These are phyloP conservation scores for Coprinopsis sp. DNA, from an alignment of 768 basidiomycete species.

Conservation along the genomic window DNA sequence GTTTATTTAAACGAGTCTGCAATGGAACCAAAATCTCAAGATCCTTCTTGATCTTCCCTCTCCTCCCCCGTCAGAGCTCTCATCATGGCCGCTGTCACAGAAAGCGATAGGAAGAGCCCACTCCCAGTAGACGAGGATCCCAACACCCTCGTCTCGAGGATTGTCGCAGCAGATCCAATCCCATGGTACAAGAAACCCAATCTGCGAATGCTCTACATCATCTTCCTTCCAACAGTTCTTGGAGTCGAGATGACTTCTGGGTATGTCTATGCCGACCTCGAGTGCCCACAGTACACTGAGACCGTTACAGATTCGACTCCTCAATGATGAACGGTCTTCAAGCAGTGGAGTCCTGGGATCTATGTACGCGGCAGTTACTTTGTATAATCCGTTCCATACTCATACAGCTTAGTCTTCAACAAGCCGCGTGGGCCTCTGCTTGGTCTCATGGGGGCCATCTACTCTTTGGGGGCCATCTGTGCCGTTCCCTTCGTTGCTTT, in stretches of 20 bases:
- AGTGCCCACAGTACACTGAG: neutral
- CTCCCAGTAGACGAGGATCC: neutral
- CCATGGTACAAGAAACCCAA: slow-evolving; percentile 65
- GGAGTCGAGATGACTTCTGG: slow-evolving; percentile 62
- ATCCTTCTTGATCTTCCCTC: neutral
- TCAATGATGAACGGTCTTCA: slow-evolving; percentile 64
- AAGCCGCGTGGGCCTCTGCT: slow-evolving; percentile 49
- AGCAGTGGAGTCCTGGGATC: slow-evolving; percentile 52
- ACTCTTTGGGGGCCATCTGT: slow-evolving; percentile 54
- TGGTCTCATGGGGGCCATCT: slow-evolving; percentile 55
- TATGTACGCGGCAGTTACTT: slow-evolving; percentile 32
- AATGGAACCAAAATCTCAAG: neutral
- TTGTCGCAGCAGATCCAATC: slow-evolving; percentile 45
- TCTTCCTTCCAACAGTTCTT: slow-evolving; percentile 56
- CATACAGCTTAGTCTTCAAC: slow-evolving; percentile 39
- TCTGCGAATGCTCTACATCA: slow-evolving; percentile 47
- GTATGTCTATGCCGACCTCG: slow-evolving; percentile 20
- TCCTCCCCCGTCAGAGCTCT: neutral
- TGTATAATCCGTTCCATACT: neutral
- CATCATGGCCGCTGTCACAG: neutral
- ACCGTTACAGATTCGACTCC: slow-evolving; percentile 42
- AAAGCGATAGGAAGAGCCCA: slow-evolving; percentile 1
- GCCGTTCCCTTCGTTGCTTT: slow-evolving; percentile 50
- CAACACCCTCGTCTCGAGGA: slow-evolving; percentile 34
- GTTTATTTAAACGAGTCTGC: neutral